Base-by-base conservation (phyloP, 139 green algal species). In the Spirogloea muscicola region DNA sequence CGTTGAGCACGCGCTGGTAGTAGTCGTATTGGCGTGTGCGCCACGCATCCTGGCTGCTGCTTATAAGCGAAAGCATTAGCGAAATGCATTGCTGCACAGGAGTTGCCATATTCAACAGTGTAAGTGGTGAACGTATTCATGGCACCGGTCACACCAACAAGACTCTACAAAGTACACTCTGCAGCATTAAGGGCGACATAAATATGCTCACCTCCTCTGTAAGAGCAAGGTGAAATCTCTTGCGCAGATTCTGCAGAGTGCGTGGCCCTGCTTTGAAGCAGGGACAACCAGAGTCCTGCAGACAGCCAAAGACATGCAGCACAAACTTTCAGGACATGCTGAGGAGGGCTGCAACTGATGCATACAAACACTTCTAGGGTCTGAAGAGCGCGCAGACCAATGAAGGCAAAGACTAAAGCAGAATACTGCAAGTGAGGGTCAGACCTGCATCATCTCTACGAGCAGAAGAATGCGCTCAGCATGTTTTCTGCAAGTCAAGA, bases 21-120 rank as follows among this genome's bases (percentile, higher is more conserved):
- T 95, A 96, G 83, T 99, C 94, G 76, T 98, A 98, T 82, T 98
- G 93, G 33, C 94, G 84, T 1, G 94, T 97, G 44, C 92, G 83
- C 93, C 94, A 99, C 0, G 93, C 88, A 80, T 99, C 94, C 60
- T 97, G 66, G 62, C 80, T 91, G 55, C 93, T 90, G 21, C 57
- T 84, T 57, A 98, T 98, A 41, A 98, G 76, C 5, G 76, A 77
- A 40, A 98, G 72, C 58, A 97, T 91, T 37, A 91, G 80, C 70
- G 95, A 86, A 39, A 96, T 87, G 66, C 88, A 88, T 65, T 82
- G 74, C 74, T 82, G 74, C 41, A 76, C 25, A n/a, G n/a, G n/a
- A n/a, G n/a, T n/a, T n/a, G n/a, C n/a, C n/a, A n/a, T n/a, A n/a
- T 31, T 55, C 21, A 55, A 55, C 46, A 21, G 21, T 31, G 21